Evolutionary conservation across 148 eudicot species (phyloP), one percentile per base, ranked within the genome.

Genomic region (Silene conica): DNA sequence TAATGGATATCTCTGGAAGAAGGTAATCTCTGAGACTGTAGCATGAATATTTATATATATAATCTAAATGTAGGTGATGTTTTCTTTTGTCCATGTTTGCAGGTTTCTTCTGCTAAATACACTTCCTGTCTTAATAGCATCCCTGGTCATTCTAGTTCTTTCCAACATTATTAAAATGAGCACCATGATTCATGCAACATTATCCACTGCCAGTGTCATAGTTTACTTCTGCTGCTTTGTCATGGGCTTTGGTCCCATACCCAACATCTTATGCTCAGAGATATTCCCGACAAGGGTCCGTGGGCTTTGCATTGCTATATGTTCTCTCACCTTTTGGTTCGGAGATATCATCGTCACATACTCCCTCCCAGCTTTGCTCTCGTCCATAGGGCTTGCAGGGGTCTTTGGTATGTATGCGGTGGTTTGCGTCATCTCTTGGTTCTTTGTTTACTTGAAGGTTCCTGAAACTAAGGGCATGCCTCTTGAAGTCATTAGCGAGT

Each of bases 401-500:
- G 93, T 86, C 23, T 91, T 91, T 77, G 87, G 90, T 71, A 83
- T 89, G 13, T 91, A 89, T 15, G 93, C 97, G 0, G 58, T 87
- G 6, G 89, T 91, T 28, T 91, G 97, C 72, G 10, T 79, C 58
- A 52, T 91, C 0, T 81, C 93, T 1, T 91, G 91, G 93, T 54
- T 91, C 72, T 91, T 91, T 58, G 91, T 89, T 46, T 91, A 45
- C 85, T 50, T 85, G 23, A 91, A 86, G 82, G 97, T 91, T 14
- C 93, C 97, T 0, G 97, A 91, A 83, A 89, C 93, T 8, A 91
- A 89, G 79, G 93, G 91, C 7, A 89, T 91, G 93, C 93, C 96
- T 19, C 93, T 90, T 70, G 96, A 90, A 76, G 96, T 90, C 73
- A 90, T 90, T 16, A 83, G 93, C 2, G 93, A 91, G 63, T 91